phyloP scores from a whole-genome alignment of 1,139 yeast genomes.

The Wickerhamomyces sp. region DNA sequence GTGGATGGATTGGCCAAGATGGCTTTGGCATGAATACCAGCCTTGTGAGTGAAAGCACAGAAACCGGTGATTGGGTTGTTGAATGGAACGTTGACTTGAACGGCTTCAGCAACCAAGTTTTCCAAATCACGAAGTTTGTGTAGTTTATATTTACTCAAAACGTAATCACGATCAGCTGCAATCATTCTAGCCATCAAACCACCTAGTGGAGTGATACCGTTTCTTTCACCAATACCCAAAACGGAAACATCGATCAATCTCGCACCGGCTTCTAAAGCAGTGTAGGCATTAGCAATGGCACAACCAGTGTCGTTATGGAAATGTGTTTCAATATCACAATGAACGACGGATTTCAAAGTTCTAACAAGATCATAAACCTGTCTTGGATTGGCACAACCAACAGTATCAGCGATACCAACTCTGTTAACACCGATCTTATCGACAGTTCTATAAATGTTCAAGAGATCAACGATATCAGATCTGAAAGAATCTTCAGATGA shows the following conservation, averaged over 20 bases:
- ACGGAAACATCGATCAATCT: conserved; percentile 92
- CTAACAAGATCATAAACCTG: conserved; percentile 96
- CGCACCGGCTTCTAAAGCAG: conserved; percentile 98
- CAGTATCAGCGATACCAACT: conserved; percentile 99
- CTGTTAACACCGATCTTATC: conserved; percentile 97
- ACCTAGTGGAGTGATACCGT: conserved; percentile 96
- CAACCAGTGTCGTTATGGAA: conserved; percentile 99
- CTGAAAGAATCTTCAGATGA: conserved; percentile 97
- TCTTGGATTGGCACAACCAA: conserved; percentile 98
- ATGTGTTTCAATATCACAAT: conserved; percentile 97
- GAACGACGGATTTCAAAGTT: conserved; percentile 87
- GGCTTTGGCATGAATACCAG: conserved; percentile 99
- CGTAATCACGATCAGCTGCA: conserved; percentile 97
- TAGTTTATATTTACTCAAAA: conserved; percentile 87
- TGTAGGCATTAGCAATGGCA: conserved; percentile 97
- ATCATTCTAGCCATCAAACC: conserved; percentile 99
- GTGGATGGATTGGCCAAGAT: conserved; percentile 97
- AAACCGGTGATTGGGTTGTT: conserved; percentile 98
- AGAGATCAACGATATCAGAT: conserved; percentile 90
- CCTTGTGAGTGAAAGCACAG: conserved; percentile 99
- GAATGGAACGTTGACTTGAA: conserved; percentile 94
- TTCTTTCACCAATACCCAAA: conserved; percentile 97
- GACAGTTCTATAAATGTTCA: conserved; percentile 94
- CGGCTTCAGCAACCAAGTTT: conserved; percentile 94
- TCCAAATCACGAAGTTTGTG: conserved; percentile 96